phyloP scores from a whole-genome alignment of 2,329 filamentous ascomycete genomes.

The Lizonia empirigonia region DNA sequence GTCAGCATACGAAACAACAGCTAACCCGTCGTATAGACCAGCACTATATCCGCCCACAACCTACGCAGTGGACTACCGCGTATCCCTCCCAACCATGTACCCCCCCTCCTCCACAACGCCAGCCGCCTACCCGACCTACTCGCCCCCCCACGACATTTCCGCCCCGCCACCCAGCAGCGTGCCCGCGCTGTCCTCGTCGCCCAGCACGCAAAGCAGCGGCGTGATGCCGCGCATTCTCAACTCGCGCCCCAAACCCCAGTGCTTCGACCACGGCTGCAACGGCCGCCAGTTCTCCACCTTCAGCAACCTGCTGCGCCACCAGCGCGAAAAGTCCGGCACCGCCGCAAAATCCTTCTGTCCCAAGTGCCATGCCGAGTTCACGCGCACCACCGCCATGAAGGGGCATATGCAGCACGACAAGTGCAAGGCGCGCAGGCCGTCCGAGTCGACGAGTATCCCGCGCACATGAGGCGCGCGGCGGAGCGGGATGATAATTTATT shows the following conservation, averaged over 20 bases:
- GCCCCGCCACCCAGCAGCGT: conserved; percentile 25
- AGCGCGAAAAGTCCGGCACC: conserved; percentile 91
- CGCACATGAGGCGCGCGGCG: conserved; percentile 16
- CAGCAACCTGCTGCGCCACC: conserved; percentile 90
- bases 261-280: conserved; percentile 97
- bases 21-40: conserved; percentile 24
- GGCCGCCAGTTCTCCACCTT: conserved; percentile 95
- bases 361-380: conserved; percentile 92
- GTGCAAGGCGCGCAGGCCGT: conserved; percentile 74
- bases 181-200: conserved; percentile 37
- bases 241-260: conserved; percentile 87
- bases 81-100: conserved; percentile 44
- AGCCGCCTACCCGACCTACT: conserved; percentile 42
- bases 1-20: no score
- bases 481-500: no score
- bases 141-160: conserved; percentile 31
- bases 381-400: conserved; percentile 84
- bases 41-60: conserved; percentile 42
- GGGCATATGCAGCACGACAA: conserved; percentile 88
- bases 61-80: conserved; percentile 43
- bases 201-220: conserved; percentile 31
- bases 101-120: conserved; percentile 41
- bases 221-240: conserved; percentile 66
- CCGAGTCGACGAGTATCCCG: conserved; percentile 38
- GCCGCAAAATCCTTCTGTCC: conserved; percentile 88